A percentile compares a stretch with the other conserved stretches of the same genome.
These are phyloP conservation scores for Cantharellus anzutake DNA, from an alignment of 768 basidiomycete genomes.

Conservation along the genomic window DNA sequence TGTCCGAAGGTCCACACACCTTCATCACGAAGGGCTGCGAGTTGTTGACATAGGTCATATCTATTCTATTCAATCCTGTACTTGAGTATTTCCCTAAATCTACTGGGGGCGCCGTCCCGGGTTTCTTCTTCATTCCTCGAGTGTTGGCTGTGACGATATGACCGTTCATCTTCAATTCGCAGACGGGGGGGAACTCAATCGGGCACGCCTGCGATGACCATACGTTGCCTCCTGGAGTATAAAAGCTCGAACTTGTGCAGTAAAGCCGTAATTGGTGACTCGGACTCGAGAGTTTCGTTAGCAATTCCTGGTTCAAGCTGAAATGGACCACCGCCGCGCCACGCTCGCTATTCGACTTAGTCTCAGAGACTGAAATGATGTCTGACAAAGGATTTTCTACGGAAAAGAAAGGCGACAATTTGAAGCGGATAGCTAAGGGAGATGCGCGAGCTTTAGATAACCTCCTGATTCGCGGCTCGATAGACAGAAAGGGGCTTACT, in stretches of 20 bases:
- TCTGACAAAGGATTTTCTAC: constrained; percentile 35
- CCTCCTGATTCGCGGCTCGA: not conserved
- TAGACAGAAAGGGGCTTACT: constrained; percentile 5
- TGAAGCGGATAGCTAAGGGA: constrained; percentile 48
- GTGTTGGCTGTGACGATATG: constrained; percentile 50
- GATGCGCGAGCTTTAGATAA: too few relatives aligned
- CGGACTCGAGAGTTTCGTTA: constrained; percentile 22
- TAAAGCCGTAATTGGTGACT: constrained; percentile 71
- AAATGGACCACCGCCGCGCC: not conserved
- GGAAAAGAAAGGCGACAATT: constrained; percentile 57
- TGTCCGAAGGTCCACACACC: constrained; percentile 22
- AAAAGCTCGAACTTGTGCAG: constrained; percentile 71
- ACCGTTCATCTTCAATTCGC: constrained; percentile 76
- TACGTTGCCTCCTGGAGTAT: constrained; percentile 22
- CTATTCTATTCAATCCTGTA: constrained; percentile 44
- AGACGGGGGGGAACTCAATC: constrained; percentile 81
- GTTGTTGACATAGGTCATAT: constrained; percentile 83
- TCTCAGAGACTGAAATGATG: constrained; percentile 40
- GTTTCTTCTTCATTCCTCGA: constrained; percentile 88
- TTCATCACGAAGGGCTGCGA: constrained; percentile 28
- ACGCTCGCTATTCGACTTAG: constrained; percentile 36
- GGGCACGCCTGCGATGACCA: constrained; percentile 34
- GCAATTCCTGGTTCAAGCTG: not conserved
- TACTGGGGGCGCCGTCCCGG: constrained; percentile 84
- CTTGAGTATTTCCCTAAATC: constrained; percentile 31